phyloP scores from a whole-genome alignment of 1,284 basidiomycete species.

The Microbotryomycetes sp. region DNA sequence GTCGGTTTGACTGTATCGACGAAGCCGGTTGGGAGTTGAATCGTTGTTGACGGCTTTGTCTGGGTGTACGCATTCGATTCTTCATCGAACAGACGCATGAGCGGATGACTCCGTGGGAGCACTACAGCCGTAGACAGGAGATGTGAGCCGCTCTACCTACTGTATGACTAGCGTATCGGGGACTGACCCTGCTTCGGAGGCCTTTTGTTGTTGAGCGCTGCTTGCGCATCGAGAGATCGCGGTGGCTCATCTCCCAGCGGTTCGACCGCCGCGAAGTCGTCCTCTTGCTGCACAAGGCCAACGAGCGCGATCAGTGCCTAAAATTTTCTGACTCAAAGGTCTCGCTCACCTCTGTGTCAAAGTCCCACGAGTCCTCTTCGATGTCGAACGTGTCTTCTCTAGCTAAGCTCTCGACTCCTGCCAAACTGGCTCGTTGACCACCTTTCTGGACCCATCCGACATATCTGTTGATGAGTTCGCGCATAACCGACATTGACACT shows the following conservation, averaged over 20 bases:
- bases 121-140: neutral
- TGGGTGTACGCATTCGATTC: constrained; percentile 26
- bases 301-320: neutral
- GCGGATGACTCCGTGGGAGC: constrained; percentile 26
- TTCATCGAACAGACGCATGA: constrained; percentile 36
- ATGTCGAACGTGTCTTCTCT: constrained; percentile 32
- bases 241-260: constrained; percentile 27
- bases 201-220: constrained; percentile 6
- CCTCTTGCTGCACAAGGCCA: constrained; percentile 6
- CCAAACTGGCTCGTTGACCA: constrained; percentile 71
- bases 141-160: neutral
- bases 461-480: constrained; percentile 73
- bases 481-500: constrained; percentile 62
- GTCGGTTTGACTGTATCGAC: constrained; percentile 28
- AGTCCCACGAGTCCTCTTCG: constrained; percentile 29
- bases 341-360: constrained; percentile 23
- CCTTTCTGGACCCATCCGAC: constrained; percentile 70
- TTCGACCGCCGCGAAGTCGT: constrained; percentile 9
- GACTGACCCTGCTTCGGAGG: constrained; percentile 16
- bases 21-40: constrained; percentile 17
- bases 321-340: constrained; percentile 19
- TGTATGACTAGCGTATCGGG: neutral
- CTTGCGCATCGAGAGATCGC: constrained; percentile 10
- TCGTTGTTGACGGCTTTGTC: neutral
- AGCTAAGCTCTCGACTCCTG: constrained; percentile 43